Evolutionary conservation across 208 protist genomes (phyloP).

Genomic region (Crithidia sp.): DNA sequence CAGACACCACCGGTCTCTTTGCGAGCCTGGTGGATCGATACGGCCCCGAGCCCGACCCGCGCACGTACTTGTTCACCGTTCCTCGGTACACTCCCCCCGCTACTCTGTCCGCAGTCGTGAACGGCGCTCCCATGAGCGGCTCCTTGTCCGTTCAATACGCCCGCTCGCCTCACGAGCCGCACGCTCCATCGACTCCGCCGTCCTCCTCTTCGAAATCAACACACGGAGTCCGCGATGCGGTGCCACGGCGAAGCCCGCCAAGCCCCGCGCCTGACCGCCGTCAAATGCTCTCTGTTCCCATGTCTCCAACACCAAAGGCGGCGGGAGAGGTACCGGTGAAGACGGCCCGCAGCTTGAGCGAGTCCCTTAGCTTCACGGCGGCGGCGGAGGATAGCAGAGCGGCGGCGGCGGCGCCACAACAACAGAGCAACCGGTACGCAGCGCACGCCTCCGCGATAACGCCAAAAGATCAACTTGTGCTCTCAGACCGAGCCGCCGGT

Average conservation of each 20-base stretch:
- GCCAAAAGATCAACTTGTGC: constrained; percentile 18
- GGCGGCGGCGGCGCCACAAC: neutral
- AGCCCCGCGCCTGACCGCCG: constrained; percentile 21
- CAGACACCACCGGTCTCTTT: constrained; percentile 38
- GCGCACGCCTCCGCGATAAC: constrained; percentile 5
- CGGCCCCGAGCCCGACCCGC: constrained; percentile 75
- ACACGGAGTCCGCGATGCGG: neutral
- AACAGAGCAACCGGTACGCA: neutral
- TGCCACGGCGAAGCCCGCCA: constrained; percentile 22
- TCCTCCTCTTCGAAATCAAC: neutral
- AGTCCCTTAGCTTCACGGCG: constrained; percentile 24
- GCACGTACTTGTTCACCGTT: constrained; percentile 68
- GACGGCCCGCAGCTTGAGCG: constrained; percentile 22
- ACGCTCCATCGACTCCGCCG: neutral
- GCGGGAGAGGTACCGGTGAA: constrained; percentile 11
- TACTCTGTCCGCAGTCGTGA: neutral
- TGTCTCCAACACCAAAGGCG: constrained; percentile 34
- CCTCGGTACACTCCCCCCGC: constrained; percentile 46
- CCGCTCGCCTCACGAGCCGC: neutral
- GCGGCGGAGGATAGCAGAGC: neutral
- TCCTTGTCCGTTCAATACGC: neutral
- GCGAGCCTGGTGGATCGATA: constrained; percentile 44
- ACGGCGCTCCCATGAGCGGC: neutral
- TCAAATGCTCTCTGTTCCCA: constrained; percentile 27
- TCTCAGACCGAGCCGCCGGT: neutral